Conservation (phyloP, 805 yeast genomes). For the Wickerhamomyces sydowiorum region DNA sequence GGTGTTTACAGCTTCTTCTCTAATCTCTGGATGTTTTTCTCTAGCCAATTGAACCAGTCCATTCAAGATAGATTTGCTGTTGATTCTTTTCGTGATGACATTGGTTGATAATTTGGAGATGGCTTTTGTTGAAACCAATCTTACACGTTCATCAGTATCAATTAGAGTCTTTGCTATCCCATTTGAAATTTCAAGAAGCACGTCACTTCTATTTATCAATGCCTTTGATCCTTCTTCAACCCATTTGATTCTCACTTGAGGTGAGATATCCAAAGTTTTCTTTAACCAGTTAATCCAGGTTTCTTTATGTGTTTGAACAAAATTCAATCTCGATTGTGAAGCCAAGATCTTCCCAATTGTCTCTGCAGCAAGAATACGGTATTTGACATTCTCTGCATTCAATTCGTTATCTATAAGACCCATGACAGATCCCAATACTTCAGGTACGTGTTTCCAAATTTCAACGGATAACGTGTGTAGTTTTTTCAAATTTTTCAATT, state of each 20-base stretch:
- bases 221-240: conserved; percentile 48
- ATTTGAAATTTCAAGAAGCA: conserved; percentile 43
- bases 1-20: conserved; percentile 51
- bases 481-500: conserved; percentile 43
- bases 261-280: conserved; percentile 63
- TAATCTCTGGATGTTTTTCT: conserved; percentile 62
- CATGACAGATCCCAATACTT: conserved; percentile 62
- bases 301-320: conserved; percentile 49
- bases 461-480: conserved; percentile 59
- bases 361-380: conserved; percentile 64
- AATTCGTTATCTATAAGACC: conserved; percentile 79
- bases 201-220: conserved; percentile 37
- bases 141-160: conserved; percentile 70
- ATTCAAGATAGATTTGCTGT: conserved; percentile 40
- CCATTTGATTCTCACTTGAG: conserved; percentile 67
- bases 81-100: conserved; percentile 41
- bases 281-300: conserved; percentile 71
- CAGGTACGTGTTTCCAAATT: conserved; percentile 78
- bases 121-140: conserved; percentile 53
- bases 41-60: conserved; percentile 60
- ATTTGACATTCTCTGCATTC: conserved; percentile 57
- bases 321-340: conserved; percentile 44
- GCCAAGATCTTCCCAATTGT: conserved; percentile 65
- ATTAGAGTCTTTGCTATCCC: conserved; percentile 65
- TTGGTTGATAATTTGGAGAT: conserved; percentile 41